Evolutionary conservation across 371 early-diverging fungal genomes (phyloP), one percentile per base, ranked within the genome.

Genomic region (Circinella umbellata): DNA sequence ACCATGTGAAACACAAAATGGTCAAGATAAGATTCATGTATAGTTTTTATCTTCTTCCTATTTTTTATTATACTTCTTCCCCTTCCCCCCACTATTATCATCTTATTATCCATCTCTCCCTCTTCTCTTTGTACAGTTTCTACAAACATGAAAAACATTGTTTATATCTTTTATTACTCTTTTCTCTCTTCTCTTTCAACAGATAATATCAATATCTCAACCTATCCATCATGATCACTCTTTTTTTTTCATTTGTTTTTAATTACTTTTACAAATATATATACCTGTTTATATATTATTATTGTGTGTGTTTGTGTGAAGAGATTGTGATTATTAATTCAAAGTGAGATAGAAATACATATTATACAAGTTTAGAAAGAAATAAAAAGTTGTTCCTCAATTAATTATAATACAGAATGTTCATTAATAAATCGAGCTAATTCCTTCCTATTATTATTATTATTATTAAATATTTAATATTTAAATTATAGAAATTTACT

Each of bases 371-470:
- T 18, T 9, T 2, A 10, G 4, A 34, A 57, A 13, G 34, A 10
- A 34, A 34, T 27, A 27, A 27, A 27, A 27, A 27, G 27, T 2
- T 27, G 27, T 27, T 27, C 27, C 27, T 2, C 27, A 27, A 27
- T 27, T 42, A 10, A 42, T 42, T 18, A 1, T 37, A 51, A 64
- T 13, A 53, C n/a, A n/a, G 42, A 27, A 48, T 64, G 65, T 18
- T 72, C 72, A 27, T 72, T 59, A 46, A 64, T 38, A 4, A 68
- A 34, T 3, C 38, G 42, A 14, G 39, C 64, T 14, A 69, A 13
- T 35, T 69, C 69, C 42, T 55, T 69, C 39, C 69, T 68, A 34
- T 3, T 6, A 60, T 27, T 27, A 27, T 27, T 27, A 27, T 27
- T 27, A 27, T 27, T 2, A 27, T 27, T 27, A 4, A 36, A 9